Evolutionary conservation across 2,329 filamentous ascomycete genomes (phyloP), one percentile per base, ranked within the genome.

Genomic region (Gremmenia infestans): DNA sequence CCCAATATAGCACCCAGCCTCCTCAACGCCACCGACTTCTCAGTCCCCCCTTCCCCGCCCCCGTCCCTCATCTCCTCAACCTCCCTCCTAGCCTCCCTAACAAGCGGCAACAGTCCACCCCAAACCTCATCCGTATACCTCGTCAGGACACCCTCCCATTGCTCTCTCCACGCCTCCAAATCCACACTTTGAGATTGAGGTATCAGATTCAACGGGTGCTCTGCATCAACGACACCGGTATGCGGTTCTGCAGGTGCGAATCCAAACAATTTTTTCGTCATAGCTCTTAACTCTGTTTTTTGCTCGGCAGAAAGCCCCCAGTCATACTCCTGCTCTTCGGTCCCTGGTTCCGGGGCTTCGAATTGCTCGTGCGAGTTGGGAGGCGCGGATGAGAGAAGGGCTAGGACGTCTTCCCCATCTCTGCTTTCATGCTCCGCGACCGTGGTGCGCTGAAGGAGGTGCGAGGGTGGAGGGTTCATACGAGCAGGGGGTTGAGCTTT

Each of bases 71-170:
- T 67, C 25, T 73, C 67, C 48, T 78, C 72, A 19, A 88, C 69
- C 66, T 89, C 85, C 47, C 71, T 70, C 55, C 73, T 74, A 4
- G 85, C 86, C 58, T 81, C 76, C 50, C 75, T 72, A 9, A 84
- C 78, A 36, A 87, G 71, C 3, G 79, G 75, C 32, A 76, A 71
- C 19, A 88, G 68, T 55, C 81, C 82, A 19, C 86, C 86, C 86
- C 86, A 89, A 23, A 89, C 85, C 54, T 87, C 81, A 65, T 88
- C 83, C 0, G 77, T 78, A 61, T 87, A 86, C 36, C 74, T 71
- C 2, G 73, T 77, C 23, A 86, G 72, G 7, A 85, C 80, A 43
- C 75, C 73, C 36, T 75, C 74, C 82, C 82, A 86, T 62, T 82
- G 76, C 37, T 73, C 70, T 12, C 81, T 68, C 81, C 81, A 84